Base-by-base conservation (phyloP, 139 green algal genomes). In the Chlamydomonas incerta region DNA sequence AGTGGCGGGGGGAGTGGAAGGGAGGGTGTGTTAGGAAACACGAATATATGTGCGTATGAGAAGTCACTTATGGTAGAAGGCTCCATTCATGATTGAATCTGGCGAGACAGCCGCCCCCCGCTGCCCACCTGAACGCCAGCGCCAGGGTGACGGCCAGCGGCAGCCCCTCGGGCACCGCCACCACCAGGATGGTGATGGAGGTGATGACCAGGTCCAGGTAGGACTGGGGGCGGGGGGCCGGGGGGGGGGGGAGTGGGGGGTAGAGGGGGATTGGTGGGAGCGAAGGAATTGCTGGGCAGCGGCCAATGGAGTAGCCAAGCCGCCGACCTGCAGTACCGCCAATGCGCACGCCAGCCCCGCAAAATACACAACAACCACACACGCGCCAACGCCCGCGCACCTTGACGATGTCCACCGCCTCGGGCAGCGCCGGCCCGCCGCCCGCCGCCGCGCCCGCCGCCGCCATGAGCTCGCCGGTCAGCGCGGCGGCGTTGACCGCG, bases 111-210 rank as follows among this genome's bases (percentile, higher is more conserved):
- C 34, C 41, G 23, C 41, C 33, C 41, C 46, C 0, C 5, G 1
- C 47, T 50, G 9, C 75, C 15, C 75, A 82, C 75, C 75, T 82
- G 92, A 95, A 98, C 17, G 96, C 96, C 63, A 98, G 92, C 2
- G 95, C 93, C 29, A 98, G 88, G 0, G 96, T 98, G 17, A 98
- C 95, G 0, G 96, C 96, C 68, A 98, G 91, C 6, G 96, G 96
- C 86, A 98, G 92, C 3, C 96, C 96, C 89, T 98, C 96, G 9
- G 96, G 96, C 35, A 98, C 93, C 15, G 96, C 96, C 69, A 98
- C 96, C 80, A 98, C 95, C 86, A 98, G 88, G 29, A 98, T 92
- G 35, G 96, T 97, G 80, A 98, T 93, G n/a, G 90, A 93, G 29
- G 89, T 96, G 88, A 96, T 96, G 74, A 98, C 73, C 74, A 92